phyloP scores from a whole-genome alignment of 1,284 basidiomycete genomes.

The Pascua sp. region DNA sequence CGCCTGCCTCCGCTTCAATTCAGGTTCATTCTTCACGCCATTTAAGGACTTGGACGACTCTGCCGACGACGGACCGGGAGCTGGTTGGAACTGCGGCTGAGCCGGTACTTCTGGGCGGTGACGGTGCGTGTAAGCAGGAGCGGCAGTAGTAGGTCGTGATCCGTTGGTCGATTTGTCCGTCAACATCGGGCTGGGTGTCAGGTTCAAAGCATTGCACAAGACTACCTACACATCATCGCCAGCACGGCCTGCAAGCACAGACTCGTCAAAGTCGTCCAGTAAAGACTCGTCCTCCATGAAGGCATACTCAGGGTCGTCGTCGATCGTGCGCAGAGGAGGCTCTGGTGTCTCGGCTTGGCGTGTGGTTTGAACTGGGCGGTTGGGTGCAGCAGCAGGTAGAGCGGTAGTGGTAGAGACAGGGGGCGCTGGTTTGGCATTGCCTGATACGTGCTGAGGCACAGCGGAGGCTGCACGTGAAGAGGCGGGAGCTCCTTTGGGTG shows the following conservation, averaged over 20 bases:
- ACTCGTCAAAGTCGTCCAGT: conserved; percentile 23
- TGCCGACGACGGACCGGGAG: background rate
- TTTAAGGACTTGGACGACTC: background rate
- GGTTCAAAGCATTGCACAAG: background rate
- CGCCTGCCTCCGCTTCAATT: too few relatives aligned
- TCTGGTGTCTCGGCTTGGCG: background rate
- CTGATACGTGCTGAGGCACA: conserved; percentile 18
- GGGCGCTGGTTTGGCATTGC: conserved; percentile 8
- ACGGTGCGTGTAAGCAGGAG: conserved; percentile 37
- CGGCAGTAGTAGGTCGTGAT: background rate
- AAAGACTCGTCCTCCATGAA: conserved; percentile 34
- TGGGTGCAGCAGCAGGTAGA: background rate
- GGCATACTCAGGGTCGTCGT: conserved; percentile 27
- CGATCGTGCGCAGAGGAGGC: conserved; percentile 28
- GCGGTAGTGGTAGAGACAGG: background rate
- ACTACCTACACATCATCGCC: conserved; percentile 14
- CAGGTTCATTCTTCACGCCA: too few relatives aligned
- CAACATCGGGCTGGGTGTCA: conserved; percentile 11
- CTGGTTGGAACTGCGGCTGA: background rate
- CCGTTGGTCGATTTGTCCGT: background rate
- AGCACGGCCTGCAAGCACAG: conserved; percentile 3
- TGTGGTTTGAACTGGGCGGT: background rate
- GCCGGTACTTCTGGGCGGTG: conserved; percentile 33
- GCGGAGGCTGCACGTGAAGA: conserved; percentile 22
- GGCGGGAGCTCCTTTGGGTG: conserved; percentile 28